phyloP scores from a whole-genome alignment of 2,329 filamentous ascomycete species.

The Stylonectria norvegica region DNA sequence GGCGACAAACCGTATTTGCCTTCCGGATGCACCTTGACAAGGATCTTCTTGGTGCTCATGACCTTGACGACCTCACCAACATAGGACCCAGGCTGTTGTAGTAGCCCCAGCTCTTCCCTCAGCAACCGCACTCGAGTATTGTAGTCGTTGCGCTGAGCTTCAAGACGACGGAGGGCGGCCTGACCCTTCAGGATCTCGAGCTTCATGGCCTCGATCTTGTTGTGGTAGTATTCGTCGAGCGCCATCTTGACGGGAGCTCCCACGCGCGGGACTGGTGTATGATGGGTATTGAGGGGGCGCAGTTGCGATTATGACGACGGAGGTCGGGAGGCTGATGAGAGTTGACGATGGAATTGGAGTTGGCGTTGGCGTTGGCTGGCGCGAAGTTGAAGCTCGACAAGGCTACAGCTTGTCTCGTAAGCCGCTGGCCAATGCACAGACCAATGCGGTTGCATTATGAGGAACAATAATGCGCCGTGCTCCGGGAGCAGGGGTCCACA shows the following conservation, averaged over 20 bases:
- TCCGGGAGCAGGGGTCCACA: constrained; percentile 3
- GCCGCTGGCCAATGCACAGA: constrained; percentile 24
- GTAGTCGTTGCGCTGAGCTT: constrained; percentile 98
- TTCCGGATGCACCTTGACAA: constrained; percentile 98
- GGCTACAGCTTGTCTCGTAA: constrained; percentile 37
- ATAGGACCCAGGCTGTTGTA: constrained; percentile 97
- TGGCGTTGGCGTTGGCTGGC: constrained; percentile 19
- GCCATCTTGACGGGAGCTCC: constrained; percentile 66
- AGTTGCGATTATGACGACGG: constrained; percentile 8
- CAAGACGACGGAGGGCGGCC: constrained; percentile 87
- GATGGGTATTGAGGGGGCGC: constrained; percentile 9
- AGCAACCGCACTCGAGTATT: constrained; percentile 95
- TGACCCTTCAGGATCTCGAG: constrained; percentile 99
- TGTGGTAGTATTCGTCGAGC: constrained; percentile 98
- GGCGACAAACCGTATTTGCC: constrained; percentile 88
- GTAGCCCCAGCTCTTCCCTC: constrained; percentile 88
- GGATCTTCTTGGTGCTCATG: constrained; percentile 98
- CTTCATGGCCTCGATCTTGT: constrained; percentile 99
- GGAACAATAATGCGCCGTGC: constrained; percentile 18
- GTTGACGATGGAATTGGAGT: constrained; percentile 12
- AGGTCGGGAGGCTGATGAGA: no score
- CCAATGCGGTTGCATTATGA: constrained; percentile 13
- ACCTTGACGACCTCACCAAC: constrained; percentile 99
- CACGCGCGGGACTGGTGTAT: constrained; percentile 11
- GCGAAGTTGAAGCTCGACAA: constrained; percentile 33